Percentiles rank a stretch among this genome's conserved stretches.
Evolutionary conservation across 2,329 filamentous ascomycete species (phyloP).

Genomic region (Canariomyces notabilis): DNA sequence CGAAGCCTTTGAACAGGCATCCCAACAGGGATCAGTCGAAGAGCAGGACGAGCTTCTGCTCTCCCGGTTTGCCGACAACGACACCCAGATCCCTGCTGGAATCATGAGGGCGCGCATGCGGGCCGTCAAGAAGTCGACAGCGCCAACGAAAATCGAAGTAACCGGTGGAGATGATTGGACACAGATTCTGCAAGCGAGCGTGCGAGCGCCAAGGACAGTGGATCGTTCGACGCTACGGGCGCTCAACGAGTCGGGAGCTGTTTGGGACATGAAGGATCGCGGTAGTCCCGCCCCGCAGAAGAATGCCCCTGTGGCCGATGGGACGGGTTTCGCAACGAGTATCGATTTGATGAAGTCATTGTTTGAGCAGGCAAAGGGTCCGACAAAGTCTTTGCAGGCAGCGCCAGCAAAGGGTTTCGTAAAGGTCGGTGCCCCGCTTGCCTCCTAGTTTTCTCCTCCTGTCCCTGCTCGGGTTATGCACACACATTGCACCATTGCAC

Average conservation of each 20-base stretch:
- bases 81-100: slow-evolving; percentile 53
- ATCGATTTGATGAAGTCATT: slow-evolving; percentile 96
- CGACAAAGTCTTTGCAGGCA: slow-evolving; percentile 49
- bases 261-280: slow-evolving; percentile 38
- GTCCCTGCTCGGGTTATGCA: no score
- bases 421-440: slow-evolving; percentile 71
- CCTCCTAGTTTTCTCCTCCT: slow-evolving; percentile 28
- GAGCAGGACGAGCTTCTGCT: slow-evolving; percentile 46
- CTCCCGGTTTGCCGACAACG: slow-evolving; percentile 39
- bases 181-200: slow-evolving; percentile 86
- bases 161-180: slow-evolving; percentile 81
- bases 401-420: slow-evolving; percentile 62
- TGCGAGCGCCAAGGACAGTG: slow-evolving; percentile 92
- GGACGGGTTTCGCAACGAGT: slow-evolving; percentile 72
- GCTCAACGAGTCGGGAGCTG: slow-evolving; percentile 55
- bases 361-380: slow-evolving; percentile 67
- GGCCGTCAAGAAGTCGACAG: slow-evolving; percentile 55
- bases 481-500: no score
- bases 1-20: slow-evolving; percentile 24
- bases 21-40: slow-evolving; percentile 24
- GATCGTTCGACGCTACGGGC: slow-evolving; percentile 69
- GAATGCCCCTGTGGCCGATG: slow-evolving; percentile 38
- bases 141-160: slow-evolving; percentile 56
- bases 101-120: slow-evolving; percentile 60
- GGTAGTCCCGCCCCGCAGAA: slow-evolving; percentile 30